These are phyloP conservation scores for Chytridium lagenaria DNA, from an alignment of 371 early-diverging fungal species.

Conservation along the genomic window DNA sequence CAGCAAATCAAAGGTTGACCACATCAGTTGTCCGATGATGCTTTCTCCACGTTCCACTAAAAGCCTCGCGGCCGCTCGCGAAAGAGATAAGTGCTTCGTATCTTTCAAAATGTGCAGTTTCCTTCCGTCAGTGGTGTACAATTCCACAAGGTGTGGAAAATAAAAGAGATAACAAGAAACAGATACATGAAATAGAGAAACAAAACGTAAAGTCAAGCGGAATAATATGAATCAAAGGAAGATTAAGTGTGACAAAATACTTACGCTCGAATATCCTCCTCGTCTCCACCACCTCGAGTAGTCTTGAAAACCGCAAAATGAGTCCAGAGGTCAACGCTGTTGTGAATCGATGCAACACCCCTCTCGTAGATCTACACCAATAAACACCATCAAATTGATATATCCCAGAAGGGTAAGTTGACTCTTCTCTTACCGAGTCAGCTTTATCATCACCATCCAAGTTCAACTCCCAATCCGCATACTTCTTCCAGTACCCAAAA, in stretches of 20 bases:
- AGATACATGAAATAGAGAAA: slow-evolving; percentile 13
- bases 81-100: too few relatives aligned
- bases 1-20: too few relatives aligned
- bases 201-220: slow-evolving; percentile 6
- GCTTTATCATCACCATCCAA: slow-evolving; percentile 64
- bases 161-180: slow-evolving; percentile 19
- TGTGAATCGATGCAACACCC: slow-evolving; percentile 66
- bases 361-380: slow-evolving; percentile 64
- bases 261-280: too few relatives aligned
- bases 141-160: too few relatives aligned
- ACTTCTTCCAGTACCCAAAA: slow-evolving; percentile 81
- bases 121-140: too few relatives aligned
- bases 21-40: too few relatives aligned
- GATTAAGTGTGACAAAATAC: too few relatives aligned
- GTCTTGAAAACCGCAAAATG: slow-evolving; percentile 67
- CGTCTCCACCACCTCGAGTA: slow-evolving; percentile 58
- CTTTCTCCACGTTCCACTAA: too few relatives aligned
- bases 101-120: too few relatives aligned
- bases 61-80: too few relatives aligned
- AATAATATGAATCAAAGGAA: too few relatives aligned
- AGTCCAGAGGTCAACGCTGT: slow-evolving; percentile 73
- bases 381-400: not conserved
- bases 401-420: not conserved
- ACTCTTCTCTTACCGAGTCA: slow-evolving; percentile 54
- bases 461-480: slow-evolving; percentile 64